phyloP scores from a whole-genome alignment of 441 rosid genomes.

The Pelargonium myrrhifolium region DNA sequence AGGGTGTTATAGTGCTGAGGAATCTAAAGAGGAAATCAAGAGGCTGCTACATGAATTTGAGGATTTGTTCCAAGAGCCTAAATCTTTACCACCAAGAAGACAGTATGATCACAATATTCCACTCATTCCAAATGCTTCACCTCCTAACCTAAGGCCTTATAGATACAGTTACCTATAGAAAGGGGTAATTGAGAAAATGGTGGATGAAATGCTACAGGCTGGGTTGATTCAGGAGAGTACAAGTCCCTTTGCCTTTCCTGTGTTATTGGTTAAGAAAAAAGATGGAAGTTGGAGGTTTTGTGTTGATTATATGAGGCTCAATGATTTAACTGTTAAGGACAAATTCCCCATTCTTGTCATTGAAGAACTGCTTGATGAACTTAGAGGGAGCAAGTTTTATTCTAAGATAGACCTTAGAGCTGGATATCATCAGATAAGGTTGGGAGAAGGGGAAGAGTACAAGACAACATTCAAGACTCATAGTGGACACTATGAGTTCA shows the following conservation, averaged over 20 bases:
- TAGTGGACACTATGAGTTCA: not conserved
- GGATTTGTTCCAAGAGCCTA: too few species aligned
- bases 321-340: slow-evolving; percentile 2
- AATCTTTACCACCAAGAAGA: not conserved
- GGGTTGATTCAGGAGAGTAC: not conserved
- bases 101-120: not conserved
- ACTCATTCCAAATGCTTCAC: not conserved
- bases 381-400: not conserved
- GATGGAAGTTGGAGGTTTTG: slow-evolving; percentile 10
- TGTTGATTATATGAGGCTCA: not conserved
- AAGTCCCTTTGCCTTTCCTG: slow-evolving; percentile 5
- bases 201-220: not conserved
- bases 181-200: not conserved
- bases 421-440: not conserved
- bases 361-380: not conserved
- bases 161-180: not conserved
- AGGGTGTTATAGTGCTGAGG: too few species aligned
- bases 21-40: too few species aligned
- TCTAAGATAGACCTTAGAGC: slow-evolving; percentile 2
- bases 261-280: slow-evolving; percentile 16
- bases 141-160: not conserved
- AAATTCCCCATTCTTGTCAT: not conserved
- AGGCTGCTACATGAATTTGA: too few species aligned
- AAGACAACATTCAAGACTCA: slow-evolving; percentile 1
- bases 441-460: not conserved